phyloP scores from a whole-genome alignment of 2,329 filamentous ascomycete genomes.

The Graphilbum fragrans region DNA sequence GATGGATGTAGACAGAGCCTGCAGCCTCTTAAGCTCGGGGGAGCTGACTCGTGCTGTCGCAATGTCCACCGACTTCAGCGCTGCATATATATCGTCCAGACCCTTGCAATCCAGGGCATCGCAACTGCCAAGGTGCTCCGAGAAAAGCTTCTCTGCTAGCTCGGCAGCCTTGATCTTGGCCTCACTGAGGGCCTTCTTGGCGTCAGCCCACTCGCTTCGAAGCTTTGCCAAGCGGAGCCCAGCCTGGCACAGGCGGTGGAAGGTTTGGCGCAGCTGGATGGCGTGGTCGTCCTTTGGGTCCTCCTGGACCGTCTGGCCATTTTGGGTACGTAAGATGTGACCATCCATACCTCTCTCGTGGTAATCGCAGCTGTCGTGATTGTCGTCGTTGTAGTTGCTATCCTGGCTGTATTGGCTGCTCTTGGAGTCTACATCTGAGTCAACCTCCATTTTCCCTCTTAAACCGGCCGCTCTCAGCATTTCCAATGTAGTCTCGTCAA shows the following conservation, averaged over 20 bases:
- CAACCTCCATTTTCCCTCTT: too few relatives aligned
- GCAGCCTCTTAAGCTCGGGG: too few relatives aligned
- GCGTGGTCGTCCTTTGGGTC: neutral
- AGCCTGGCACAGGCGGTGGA: slow-evolving; percentile 3
- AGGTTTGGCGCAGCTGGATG: neutral
- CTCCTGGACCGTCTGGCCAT: too few relatives aligned
- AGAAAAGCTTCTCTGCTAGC: neutral
- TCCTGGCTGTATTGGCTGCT: slow-evolving; percentile 5
- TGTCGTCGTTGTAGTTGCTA: neutral
- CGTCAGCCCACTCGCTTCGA: neutral
- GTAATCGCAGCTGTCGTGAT: neutral
- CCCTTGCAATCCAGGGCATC: neutral
- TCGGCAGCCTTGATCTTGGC: neutral
- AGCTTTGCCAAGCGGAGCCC: slow-evolving; percentile 3
- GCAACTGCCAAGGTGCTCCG: neutral
- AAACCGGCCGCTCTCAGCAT: too few relatives aligned
- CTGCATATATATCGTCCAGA: too few relatives aligned
- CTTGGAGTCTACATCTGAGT: neutral
- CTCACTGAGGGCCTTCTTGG: neutral
- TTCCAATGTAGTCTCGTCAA: too few relatives aligned
- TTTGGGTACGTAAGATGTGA: too few relatives aligned
- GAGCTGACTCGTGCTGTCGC: too few relatives aligned
- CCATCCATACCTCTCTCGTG: too few relatives aligned
- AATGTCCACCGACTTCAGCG: too few relatives aligned
- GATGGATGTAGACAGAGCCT: too few relatives aligned